Conservation (phyloP, 495 filamentous ascomycete species). For the Articulospora tetracladia region DNA sequence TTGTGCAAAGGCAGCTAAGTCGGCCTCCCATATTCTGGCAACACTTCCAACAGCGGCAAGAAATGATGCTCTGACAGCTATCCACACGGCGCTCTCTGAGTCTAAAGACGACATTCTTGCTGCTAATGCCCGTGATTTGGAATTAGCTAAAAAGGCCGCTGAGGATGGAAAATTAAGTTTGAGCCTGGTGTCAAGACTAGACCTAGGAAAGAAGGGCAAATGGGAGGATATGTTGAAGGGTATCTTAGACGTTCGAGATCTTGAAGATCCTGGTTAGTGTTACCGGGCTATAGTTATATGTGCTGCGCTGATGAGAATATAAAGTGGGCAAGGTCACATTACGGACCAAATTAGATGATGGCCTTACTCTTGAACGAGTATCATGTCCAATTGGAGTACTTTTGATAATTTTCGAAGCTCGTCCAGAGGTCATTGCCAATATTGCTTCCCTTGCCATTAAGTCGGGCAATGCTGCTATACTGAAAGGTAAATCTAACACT, state of each 20-base stretch:
- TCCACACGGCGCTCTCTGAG: conserved; percentile 65
- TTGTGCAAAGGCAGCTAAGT: conserved; percentile 64
- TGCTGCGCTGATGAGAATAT: background rate
- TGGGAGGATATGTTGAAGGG: conserved; percentile 98
- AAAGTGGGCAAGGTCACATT: conserved; percentile 81
- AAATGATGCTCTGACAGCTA: conserved; percentile 78
- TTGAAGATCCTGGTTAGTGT: conserved; percentile 77
- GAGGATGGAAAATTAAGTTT: conserved; percentile 70
- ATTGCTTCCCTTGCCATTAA: conserved; percentile 97
- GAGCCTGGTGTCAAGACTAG: conserved; percentile 87
- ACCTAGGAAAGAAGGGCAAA: conserved; percentile 80
- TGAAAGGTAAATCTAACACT: conserved; percentile 62
- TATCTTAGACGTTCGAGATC: conserved; percentile 79
- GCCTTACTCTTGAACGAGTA: conserved; percentile 76
- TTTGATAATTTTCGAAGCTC: conserved; percentile 95
- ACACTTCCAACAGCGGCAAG: conserved; percentile 60
- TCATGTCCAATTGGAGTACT: conserved; percentile 94
- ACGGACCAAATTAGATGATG: conserved; percentile 85
- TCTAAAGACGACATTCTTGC: conserved; percentile 72
- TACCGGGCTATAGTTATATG: background rate
- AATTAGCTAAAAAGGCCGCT: conserved; percentile 65
- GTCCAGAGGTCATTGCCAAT: conserved; percentile 98
- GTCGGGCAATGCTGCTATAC: conserved; percentile 93
- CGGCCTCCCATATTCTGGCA: conserved; percentile 65
- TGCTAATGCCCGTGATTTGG: conserved; percentile 81